Percentiles rank a stretch among this genome's conserved stretches.
These are phyloP conservation scores for Ampelomyces quisqualis DNA, from an alignment of 2,329 filamentous ascomycete genomes.

Conservation along the genomic window DNA sequence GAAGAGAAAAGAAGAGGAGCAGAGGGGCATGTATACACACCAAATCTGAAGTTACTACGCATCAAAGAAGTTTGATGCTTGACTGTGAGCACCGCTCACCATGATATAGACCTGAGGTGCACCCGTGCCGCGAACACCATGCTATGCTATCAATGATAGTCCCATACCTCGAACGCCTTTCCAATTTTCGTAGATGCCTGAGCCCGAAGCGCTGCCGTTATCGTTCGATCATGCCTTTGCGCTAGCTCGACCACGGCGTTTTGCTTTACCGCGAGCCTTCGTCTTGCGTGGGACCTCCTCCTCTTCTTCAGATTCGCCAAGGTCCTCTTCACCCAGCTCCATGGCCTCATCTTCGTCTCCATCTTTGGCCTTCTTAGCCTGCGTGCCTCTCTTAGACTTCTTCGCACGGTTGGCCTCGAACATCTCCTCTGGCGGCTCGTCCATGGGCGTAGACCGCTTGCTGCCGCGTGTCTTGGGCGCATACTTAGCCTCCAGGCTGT, in stretches of 20 bases:
- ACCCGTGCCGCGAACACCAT: constrained; percentile 11
- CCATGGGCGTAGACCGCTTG: constrained; percentile 46
- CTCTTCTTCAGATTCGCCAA: constrained; percentile 28
- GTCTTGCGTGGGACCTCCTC: constrained; percentile 23
- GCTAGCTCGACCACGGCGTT: constrained; percentile 18
- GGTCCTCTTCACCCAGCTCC: constrained; percentile 28
- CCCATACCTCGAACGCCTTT: constrained; percentile 7
- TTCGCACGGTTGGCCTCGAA: constrained; percentile 47
- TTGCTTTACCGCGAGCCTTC: constrained; percentile 10
- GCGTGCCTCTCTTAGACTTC: constrained; percentile 25
- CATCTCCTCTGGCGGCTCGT: constrained; percentile 64
- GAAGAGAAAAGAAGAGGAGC: too few relatives aligned
- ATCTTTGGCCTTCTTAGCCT: constrained; percentile 19
- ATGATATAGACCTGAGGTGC: background rate
- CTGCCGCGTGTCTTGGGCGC: constrained; percentile 47
- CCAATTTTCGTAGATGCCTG: background rate
- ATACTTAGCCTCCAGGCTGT: constrained; percentile 39
- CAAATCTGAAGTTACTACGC: too few relatives aligned
- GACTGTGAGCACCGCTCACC: background rate
- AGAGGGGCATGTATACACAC: too few relatives aligned
- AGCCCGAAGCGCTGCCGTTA: background rate
- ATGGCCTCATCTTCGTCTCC: constrained; percentile 25
- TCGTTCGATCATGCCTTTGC: constrained; percentile 8
- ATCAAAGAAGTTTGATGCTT: background rate
- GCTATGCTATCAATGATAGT: constrained; percentile 12